Evolutionary conservation across 2,329 filamentous ascomycete genomes (phyloP), one percentile per base, ranked within the genome.

Genomic region (Phaeosphaeria sp.): DNA sequence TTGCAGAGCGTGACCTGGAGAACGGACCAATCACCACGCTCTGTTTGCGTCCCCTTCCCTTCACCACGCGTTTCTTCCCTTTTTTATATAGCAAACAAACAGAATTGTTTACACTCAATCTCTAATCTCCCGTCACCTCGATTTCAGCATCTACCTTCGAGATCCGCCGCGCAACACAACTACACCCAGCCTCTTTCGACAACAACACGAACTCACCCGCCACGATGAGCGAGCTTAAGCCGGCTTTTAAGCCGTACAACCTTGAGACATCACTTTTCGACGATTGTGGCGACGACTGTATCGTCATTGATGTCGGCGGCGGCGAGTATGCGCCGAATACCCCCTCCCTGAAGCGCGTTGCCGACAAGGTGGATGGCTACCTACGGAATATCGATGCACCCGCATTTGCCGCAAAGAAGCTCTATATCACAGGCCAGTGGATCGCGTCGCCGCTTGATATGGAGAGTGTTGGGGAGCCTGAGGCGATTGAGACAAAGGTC

Each of bases 341-440:
- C 9, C 50, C 48, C 1, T 71, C 69, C 13, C 50, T 66, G 6
- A 46, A 57, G 23, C 55, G 58, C 33, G 30, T 71, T 0, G 30
- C 21, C 17, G 20, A 54, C 2, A 42, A 53, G 1, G 51, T 71
- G 7, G 52, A 64, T 3, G 13, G 48, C 22, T 56, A 55, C 6
- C 27, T 66, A 4, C 25, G 46, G 15, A 1, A 54, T 17, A 59
- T 13, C 20, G 11, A 1, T 6, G 43, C 13, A 6, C n/a, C 4
- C 43, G 59, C 6, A 27, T 41, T 27, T 33, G 25, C 43, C 10
- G 55, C 58, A 0, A 72, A 56, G 1, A 73, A 72, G 52, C 47
- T 75, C 5, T 70, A 74, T 43, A 51, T 75, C 18, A 25, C 68
- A 1, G 73, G 73, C 6, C 60, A 66, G 3, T 74, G 69, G 68